Evolutionary conservation across 2,329 filamentous ascomycete species (phyloP).

Genomic region (Xylaria arbuscula): DNA sequence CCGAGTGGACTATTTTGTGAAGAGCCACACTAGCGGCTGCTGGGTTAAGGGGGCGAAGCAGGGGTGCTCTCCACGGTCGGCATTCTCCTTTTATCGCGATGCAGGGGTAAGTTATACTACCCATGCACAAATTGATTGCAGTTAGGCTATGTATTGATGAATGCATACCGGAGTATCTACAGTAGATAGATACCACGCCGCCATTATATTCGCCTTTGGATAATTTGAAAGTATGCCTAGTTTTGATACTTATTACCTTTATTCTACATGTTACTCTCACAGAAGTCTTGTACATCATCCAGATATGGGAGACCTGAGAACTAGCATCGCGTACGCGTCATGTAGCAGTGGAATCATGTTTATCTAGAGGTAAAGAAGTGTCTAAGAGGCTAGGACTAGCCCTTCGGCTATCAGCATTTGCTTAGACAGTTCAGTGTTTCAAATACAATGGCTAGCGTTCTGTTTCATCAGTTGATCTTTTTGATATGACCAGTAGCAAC

Average conservation of each 20-base stretch:
- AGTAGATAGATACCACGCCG: no score
- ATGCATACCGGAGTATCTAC: neutral
- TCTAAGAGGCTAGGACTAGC: neutral
- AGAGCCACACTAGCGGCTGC: constrained; percentile 17
- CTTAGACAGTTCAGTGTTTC: constrained; percentile 24
- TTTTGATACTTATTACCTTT: neutral
- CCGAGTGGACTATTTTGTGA: constrained; percentile 15
- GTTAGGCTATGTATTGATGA: neutral
- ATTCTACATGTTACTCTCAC: neutral
- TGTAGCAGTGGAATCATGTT: neutral
- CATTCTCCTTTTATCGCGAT: constrained; percentile 18
- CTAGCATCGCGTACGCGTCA: constrained; percentile 16
- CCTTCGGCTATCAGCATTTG: constrained; percentile 26
- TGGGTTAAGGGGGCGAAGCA: constrained; percentile 27
- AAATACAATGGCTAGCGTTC: constrained; percentile 16
- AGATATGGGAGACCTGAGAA: neutral
- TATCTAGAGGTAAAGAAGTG: neutral
- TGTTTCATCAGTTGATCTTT: constrained; percentile 7
- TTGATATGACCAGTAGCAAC: constrained; percentile 15
- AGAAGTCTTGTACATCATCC: neutral
- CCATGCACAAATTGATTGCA: neutral
- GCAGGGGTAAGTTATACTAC: constrained; percentile 3
- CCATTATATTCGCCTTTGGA: neutral
- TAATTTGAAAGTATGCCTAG: neutral
- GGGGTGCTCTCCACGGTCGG: constrained; percentile 30